Conservation (phyloP, 2,329 filamentous ascomycete genomes). For the Aureobasidium sp. region DNA sequence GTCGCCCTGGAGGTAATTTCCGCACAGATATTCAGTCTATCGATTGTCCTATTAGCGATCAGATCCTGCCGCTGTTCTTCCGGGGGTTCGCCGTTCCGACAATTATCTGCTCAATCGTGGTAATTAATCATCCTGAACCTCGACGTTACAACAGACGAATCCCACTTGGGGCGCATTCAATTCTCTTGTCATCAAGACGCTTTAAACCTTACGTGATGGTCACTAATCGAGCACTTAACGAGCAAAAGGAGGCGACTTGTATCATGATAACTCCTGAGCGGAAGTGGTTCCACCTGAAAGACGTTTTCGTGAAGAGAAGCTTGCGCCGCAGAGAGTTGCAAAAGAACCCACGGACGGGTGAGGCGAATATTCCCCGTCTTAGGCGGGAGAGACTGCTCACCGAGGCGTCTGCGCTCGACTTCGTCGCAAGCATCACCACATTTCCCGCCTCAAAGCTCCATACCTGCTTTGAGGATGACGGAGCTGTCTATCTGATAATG, state of each 20-base stretch:
- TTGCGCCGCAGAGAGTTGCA: background rate
- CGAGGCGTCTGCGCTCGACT: background rate
- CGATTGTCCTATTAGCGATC: too few species aligned
- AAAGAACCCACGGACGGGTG: background rate
- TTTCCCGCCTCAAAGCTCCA: background rate
- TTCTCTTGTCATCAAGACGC: background rate
- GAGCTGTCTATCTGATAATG: background rate
- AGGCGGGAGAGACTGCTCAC: background rate
- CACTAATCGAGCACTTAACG: background rate
- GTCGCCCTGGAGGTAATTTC: too few species aligned
- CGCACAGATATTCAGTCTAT: too few species aligned
- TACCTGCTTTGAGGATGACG: background rate
- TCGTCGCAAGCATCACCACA: background rate
- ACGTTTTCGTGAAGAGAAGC: background rate
- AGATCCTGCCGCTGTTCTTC: too few species aligned
- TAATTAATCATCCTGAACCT: too few species aligned
- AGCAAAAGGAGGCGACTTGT: background rate
- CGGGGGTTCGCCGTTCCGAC: too few species aligned
- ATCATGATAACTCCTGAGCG: background rate
- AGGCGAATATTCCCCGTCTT: background rate
- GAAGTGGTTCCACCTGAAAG: background rate
- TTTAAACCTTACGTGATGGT: background rate
- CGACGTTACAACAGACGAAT: too few species aligned
- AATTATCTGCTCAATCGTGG: too few species aligned
- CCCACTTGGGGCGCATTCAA: too few species aligned